Evolutionary conservation across 352 stramenopile genomes (phyloP).

Genomic region (Poterioochromonas sp.): DNA sequence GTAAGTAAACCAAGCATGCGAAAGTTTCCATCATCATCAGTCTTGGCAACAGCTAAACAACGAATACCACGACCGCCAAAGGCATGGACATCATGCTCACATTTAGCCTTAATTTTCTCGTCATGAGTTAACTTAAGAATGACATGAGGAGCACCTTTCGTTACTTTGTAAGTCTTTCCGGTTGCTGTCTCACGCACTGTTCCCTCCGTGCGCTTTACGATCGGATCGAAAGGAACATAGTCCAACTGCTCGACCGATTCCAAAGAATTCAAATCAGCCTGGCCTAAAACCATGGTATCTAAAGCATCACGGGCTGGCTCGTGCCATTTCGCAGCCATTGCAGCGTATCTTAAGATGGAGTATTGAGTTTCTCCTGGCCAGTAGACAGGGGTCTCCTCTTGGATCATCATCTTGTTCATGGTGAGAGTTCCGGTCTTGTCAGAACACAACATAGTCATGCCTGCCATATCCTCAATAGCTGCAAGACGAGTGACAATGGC

Average conservation of each 20-base stretch:
- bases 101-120: background rate
- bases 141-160: conserved; percentile 82
- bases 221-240: conserved; percentile 43
- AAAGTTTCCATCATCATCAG: conserved; percentile 62
- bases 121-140: conserved; percentile 61
- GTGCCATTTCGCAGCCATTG: conserved; percentile 83
- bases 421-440: conserved; percentile 86
- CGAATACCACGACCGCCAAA: conserved; percentile 72
- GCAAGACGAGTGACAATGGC: conserved; percentile 78
- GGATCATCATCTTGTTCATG: conserved; percentile 85
- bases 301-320: conserved; percentile 79
- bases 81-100: conserved; percentile 71
- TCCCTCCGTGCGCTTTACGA: conserved; percentile 79
- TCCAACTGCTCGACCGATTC: background rate
- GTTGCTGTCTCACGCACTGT: conserved; percentile 56
- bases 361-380: conserved; percentile 60
- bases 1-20: conserved; percentile 78
- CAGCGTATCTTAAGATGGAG: conserved; percentile 76
- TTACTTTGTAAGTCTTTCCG: conserved; percentile 76
- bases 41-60: conserved; percentile 70
- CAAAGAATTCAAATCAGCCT: conserved; percentile 43
- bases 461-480: conserved; percentile 79
- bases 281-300: conserved; percentile 68
- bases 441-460: conserved; percentile 84
- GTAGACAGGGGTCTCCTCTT: conserved; percentile 56